phyloP scores from a whole-genome alignment of 2,329 filamentous ascomycete genomes.

The Salinomyces thailandicus region DNA sequence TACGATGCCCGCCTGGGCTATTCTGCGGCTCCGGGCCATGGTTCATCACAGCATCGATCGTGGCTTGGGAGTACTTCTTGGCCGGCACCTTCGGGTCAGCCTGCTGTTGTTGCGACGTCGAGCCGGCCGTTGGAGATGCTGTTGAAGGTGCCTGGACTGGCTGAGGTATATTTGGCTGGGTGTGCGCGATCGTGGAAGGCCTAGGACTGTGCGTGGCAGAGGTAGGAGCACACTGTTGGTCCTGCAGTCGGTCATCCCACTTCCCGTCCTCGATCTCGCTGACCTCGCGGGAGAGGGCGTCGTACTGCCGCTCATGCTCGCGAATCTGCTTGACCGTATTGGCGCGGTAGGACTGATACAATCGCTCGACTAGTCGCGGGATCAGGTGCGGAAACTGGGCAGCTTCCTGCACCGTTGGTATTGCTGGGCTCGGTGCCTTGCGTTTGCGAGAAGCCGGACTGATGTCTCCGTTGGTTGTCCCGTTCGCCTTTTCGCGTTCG shows the following conservation, averaged over 20 bases:
- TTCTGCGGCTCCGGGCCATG: constrained; percentile 26
- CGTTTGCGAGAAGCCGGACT: constrained; percentile 55
- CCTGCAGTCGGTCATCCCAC: constrained; percentile 36
- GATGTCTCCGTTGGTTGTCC: constrained; percentile 35
- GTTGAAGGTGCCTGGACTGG: constrained; percentile 8
- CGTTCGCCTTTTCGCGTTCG: constrained; percentile 17
- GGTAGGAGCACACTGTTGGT: constrained; percentile 3
- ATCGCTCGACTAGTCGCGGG: constrained; percentile 57
- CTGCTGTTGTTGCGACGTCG: constrained; percentile 2
- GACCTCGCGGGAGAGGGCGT: constrained; percentile 54
- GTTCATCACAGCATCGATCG: constrained; percentile 29
- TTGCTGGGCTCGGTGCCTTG: constrained; percentile 56
- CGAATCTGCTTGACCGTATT: constrained; percentile 59
- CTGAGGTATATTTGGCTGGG: constrained; percentile 9
- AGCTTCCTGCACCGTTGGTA: constrained; percentile 57
- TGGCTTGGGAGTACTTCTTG: constrained; percentile 22
- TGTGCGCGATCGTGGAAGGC: constrained; percentile 16
- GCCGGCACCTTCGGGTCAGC: constrained; percentile 5
- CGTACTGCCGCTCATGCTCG: constrained; percentile 61
- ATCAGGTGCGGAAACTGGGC: constrained; percentile 57
- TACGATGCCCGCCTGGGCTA: constrained; percentile 14
- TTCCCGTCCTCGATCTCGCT: constrained; percentile 54
- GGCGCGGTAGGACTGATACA: constrained; percentile 66
- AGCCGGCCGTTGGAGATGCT: constrained; percentile 11
- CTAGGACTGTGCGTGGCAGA: constrained; percentile 15